phyloP scores from a whole-genome alignment of 768 basidiomycete genomes.

The Crepidotus variabilis region DNA sequence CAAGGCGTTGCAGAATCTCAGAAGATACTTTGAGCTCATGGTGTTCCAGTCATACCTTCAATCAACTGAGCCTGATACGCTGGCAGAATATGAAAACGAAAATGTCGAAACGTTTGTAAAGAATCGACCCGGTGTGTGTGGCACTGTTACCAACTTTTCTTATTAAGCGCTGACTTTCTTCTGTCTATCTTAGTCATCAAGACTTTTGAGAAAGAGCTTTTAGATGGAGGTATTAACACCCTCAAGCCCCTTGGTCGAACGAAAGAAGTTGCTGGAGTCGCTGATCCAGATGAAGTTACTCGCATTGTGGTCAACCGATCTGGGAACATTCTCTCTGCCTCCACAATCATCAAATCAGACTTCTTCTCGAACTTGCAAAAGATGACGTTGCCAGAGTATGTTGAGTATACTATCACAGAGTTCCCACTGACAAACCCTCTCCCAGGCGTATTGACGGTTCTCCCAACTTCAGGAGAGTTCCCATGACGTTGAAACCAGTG shows the following conservation, averaged over 20 bases:
- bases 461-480: conserved; percentile 87
- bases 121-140: conserved; percentile 67
- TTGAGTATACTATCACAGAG: not conserved
- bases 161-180: not conserved
- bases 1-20: conserved; percentile 77
- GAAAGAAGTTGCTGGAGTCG: conserved; percentile 61
- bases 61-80: conserved; percentile 76
- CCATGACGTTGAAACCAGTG: conserved; percentile 50
- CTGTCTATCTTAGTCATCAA: conserved; percentile 64
- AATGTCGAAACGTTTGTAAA: conserved; percentile 81
- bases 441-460: conserved; percentile 82
- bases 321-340: conserved; percentile 85
- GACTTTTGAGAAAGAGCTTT: conserved; percentile 90
- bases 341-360: conserved; percentile 92
- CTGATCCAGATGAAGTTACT: conserved; percentile 88
- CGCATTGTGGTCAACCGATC: conserved; percentile 80
- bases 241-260: conserved; percentile 80
- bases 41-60: conserved; percentile 90
- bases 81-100: conserved; percentile 66
- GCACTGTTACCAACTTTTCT: not conserved
- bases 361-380: conserved; percentile 95
- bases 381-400: conserved; percentile 89
- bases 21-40: conserved; percentile 82
- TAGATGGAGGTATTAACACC: conserved; percentile 71
- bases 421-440: not conserved